Conservation (phyloP, 2,329 filamentous ascomycete species). For the Nannizziopsis arthrosporioides region DNA sequence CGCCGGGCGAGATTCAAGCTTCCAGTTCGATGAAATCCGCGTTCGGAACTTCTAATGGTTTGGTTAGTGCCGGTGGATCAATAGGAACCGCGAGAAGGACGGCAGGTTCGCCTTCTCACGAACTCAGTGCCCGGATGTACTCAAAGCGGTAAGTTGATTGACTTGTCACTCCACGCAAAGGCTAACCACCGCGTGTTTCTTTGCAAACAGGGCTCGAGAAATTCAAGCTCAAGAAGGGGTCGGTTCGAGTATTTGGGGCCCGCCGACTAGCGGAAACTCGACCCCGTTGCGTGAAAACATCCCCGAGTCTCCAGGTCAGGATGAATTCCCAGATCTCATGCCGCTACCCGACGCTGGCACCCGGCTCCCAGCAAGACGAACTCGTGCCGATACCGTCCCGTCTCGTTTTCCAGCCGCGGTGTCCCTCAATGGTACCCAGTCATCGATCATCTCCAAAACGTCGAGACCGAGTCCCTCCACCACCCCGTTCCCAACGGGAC, state of each 20-base stretch:
- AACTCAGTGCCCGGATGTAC: slow-evolving; percentile 68
- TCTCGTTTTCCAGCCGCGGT: slow-evolving; percentile 78
- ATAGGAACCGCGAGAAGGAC: slow-evolving; percentile 58
- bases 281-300: slow-evolving; percentile 95
- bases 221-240: slow-evolving; percentile 95
- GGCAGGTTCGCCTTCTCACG: slow-evolving; percentile 92
- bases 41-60: slow-evolving; percentile 55
- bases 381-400: slow-evolving; percentile 88
- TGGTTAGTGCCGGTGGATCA: slow-evolving; percentile 42
- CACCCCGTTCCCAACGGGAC: slow-evolving; percentile 60
- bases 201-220: slow-evolving; percentile 62
- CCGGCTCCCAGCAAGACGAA: slow-evolving; percentile 59
- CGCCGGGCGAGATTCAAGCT: slow-evolving; percentile 62
- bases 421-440: slow-evolving; percentile 47
- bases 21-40: slow-evolving; percentile 57
- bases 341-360: slow-evolving; percentile 55
- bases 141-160: slow-evolving; percentile 68
- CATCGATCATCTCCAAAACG: slow-evolving; percentile 56
- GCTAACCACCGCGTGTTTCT: slow-evolving; percentile 6
- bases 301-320: slow-evolving; percentile 81
- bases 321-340: slow-evolving; percentile 86
- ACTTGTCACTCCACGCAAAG: slow-evolving; percentile 15
- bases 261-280: slow-evolving; percentile 90
- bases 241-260: slow-evolving; percentile 71
- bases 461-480: slow-evolving; percentile 76